Conservation (phyloP, 345 rosid species). For the Reutealis trisperma region DNA sequence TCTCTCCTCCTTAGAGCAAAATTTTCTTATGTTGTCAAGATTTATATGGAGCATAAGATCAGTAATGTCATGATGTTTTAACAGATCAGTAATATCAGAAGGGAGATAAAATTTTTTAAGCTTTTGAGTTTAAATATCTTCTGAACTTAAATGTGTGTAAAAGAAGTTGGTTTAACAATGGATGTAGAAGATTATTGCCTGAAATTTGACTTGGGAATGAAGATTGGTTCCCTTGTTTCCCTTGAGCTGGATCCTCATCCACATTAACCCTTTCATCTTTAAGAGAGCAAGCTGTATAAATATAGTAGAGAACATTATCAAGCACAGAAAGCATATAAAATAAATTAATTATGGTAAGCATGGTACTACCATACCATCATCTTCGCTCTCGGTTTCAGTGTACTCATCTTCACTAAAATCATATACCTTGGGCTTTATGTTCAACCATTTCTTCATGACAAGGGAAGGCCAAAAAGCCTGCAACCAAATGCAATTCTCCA, state of each 20-base stretch:
- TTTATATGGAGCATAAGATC: background rate
- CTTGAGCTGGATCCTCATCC: conserved; percentile 26
- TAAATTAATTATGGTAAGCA: background rate
- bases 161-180: background rate
- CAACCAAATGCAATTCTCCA: conserved; percentile 20
- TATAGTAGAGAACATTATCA: conserved; percentile 21
- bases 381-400: conserved; percentile 92
- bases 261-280: conserved; percentile 42
- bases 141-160: too few species aligned
- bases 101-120: background rate
- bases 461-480: conserved; percentile 93
- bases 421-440: conserved; percentile 70
- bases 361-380: conserved; percentile 57
- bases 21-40: background rate
- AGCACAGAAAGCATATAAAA: background rate
- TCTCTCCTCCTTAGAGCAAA: background rate
- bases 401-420: conserved; percentile 98
- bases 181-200: conserved; percentile 42
- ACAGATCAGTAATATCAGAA: background rate
- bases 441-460: conserved; percentile 97
- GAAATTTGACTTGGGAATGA: conserved; percentile 44
- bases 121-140: too few species aligned
- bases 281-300: conserved; percentile 47
- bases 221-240: conserved; percentile 31
- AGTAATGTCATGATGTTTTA: background rate